Percentiles rank a stretch among this genome's conserved stretches.
These are phyloP conservation scores for Globisporangium cystogenes DNA, from an alignment of 352 stramenopile species.

Conservation along the genomic window DNA sequence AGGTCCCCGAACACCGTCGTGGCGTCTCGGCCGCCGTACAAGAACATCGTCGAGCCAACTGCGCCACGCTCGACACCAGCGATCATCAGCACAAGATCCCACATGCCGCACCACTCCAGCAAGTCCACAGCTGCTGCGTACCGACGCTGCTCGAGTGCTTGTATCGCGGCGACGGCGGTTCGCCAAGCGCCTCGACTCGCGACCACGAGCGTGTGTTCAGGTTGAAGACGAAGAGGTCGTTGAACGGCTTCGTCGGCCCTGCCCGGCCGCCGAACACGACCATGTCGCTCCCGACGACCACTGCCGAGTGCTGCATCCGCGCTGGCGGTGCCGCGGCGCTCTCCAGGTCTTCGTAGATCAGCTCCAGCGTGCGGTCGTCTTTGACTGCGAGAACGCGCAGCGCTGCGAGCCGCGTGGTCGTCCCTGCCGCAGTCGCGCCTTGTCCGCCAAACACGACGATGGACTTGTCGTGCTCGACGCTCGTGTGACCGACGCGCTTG, in stretches of 20 bases:
- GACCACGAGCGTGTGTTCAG: conserved; percentile 42
- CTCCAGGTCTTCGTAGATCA: conserved; percentile 16
- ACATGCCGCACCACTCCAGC: not conserved
- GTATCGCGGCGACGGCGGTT: conserved; percentile 51
- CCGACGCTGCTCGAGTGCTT: conserved; percentile 64
- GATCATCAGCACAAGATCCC: too few relatives aligned
- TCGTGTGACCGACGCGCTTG: conserved; percentile 61
- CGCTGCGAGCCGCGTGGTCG: conserved; percentile 50
- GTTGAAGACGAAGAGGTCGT: conserved; percentile 59
- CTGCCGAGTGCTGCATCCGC: conserved; percentile 74
- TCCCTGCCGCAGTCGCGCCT: conserved; percentile 43
- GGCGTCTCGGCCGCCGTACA: conserved; percentile 64
- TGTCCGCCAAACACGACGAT: conserved; percentile 75
- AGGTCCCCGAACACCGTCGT: conserved; percentile 69
- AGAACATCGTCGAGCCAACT: conserved; percentile 68
- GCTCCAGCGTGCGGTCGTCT: conserved; percentile 21
- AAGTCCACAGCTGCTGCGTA: conserved; percentile 12
- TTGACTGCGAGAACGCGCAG: conserved; percentile 27
- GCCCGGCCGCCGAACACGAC: conserved; percentile 77
- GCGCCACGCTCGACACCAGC: not conserved
- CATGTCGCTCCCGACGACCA: conserved; percentile 47
- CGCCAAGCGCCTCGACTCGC: conserved; percentile 20
- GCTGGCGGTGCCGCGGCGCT: conserved; percentile 20
- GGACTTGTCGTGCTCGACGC: conserved; percentile 29
- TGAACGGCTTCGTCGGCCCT: conserved; percentile 59